Base-by-base conservation (phyloP, 768 basidiomycete genomes). In the Russula abietina region DNA sequence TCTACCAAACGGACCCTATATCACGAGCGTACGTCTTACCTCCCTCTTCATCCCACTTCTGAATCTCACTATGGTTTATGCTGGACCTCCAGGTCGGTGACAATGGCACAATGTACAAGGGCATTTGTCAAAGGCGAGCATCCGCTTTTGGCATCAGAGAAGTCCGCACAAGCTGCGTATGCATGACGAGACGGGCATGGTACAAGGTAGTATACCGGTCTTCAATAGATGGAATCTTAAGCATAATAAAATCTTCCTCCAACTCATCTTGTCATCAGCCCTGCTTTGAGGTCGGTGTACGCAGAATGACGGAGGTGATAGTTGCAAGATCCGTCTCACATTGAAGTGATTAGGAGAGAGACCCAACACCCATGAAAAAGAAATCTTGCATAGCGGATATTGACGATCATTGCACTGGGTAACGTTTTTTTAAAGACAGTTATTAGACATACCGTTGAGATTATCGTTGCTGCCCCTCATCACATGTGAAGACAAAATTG, bases 1-100 rank as follows among this genome's bases (percentile, higher is more conserved):
- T 98, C 76, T 99, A 98, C 76, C 87, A 93, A 75, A 98, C 96
- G 11, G 96, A 98, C 74, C 85, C 91, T 30, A 93, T 98, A 72
- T 94, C 93, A 49, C 80, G 95, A 80, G 91, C 92, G 84, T 94
- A 69, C 75, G 93, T 89, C 51, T 49, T 53, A 9, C 17, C 46
- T 7, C 60, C 17, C 24, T 28, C 56, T 6, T n/a, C 30, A 24
- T 33, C 8, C 51, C 45, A 8, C 33, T 33, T 54, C 12, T 41
- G 22, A 60, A 60, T 49, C 58, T 69, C 9, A 26, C n/a, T 50
- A 39, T 55, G 49, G 26, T 7, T 26, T 33, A 55, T 46, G 54
- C 28, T 28, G 45, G 26, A 50, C 49, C 58, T 9, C 19, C 68
- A 92, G 89, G 50, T 93, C 91, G n/a, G 89, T 92, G 39, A 95